phyloP scores from a whole-genome alignment of 2,329 filamentous ascomycete species.

The Alternaria sp. region DNA sequence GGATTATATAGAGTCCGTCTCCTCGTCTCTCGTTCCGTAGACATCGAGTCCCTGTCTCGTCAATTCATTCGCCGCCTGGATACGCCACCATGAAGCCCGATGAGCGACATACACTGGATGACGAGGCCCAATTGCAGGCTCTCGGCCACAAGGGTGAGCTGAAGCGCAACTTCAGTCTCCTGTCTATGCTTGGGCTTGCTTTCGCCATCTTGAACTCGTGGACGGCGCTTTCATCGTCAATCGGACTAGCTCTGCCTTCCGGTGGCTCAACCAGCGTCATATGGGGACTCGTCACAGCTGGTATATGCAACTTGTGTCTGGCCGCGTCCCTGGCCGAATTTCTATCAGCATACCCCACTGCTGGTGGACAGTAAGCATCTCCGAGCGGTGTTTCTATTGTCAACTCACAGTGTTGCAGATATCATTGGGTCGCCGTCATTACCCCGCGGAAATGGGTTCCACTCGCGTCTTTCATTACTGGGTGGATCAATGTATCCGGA shows the following conservation, averaged over 20 bases:
- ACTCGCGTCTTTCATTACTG: constrained; percentile 73
- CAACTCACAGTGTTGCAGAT: constrained; percentile 56
- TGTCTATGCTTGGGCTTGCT: constrained; percentile 69
- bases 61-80: not conserved
- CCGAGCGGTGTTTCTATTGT: not conserved
- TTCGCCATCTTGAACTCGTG: constrained; percentile 72
- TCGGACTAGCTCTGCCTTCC: constrained; percentile 71
- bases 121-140: constrained; percentile 48
- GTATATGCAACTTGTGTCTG: constrained; percentile 73
- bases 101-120: constrained; percentile 34
- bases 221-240: constrained; percentile 67
- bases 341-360: constrained; percentile 69
- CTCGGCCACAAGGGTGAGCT: constrained; percentile 68
- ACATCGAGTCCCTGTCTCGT: not conserved
- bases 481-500: constrained; percentile 77
- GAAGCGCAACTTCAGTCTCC: constrained; percentile 65
- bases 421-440: constrained; percentile 76
- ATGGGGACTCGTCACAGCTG: constrained; percentile 69
- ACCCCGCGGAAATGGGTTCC: constrained; percentile 68
- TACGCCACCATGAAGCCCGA: constrained; percentile 30
- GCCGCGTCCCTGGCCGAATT: constrained; percentile 77
- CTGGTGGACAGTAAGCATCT: constrained; percentile 44
- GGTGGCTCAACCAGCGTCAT: constrained; percentile 76
- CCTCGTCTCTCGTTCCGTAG: not conserved
- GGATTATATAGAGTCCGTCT: constrained; percentile 1